Conservation (phyloP, 1,284 basidiomycete genomes). For the Leccinum huronense region DNA sequence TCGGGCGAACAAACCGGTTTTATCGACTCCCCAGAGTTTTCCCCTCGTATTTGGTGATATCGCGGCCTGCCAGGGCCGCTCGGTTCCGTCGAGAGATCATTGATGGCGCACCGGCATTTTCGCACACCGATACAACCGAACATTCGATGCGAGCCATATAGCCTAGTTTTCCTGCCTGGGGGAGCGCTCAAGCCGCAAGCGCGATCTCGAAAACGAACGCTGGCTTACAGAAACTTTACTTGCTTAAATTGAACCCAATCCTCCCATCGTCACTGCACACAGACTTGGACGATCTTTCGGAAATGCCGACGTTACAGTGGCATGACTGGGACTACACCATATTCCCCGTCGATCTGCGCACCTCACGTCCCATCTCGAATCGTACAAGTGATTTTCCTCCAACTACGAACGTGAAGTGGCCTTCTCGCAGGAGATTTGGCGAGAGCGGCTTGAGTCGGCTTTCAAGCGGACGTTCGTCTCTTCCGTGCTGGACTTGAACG, state of each 20-base stretch:
- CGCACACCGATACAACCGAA: neutral
- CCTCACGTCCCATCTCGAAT: conserved; percentile 22
- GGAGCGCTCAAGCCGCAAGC: neutral
- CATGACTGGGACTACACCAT: conserved; percentile 11
- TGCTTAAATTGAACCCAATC: neutral
- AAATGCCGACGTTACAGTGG: neutral
- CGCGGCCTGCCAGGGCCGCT: neutral
- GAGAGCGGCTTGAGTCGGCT: conserved; percentile 29
- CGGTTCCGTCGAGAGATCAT: neutral
- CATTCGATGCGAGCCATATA: neutral
- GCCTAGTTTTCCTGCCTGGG: neutral
- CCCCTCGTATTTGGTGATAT: too few relatives aligned
- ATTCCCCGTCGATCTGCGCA: conserved; percentile 19
- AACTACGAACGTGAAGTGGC: conserved; percentile 35
- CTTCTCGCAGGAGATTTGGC: conserved; percentile 37
- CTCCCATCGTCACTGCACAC: neutral
- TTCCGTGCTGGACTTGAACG: neutral
- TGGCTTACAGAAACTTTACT: neutral
- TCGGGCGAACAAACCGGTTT: neutral
- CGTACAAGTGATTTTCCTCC: conserved; percentile 36
- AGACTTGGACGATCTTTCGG: neutral
- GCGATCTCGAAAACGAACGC: neutral
- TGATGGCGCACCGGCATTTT: neutral
- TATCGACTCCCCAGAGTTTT: neutral
- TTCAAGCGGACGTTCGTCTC: conserved; percentile 32